Percentiles rank a stretch among this genome's conserved stretches.
phyloP scores from a whole-genome alignment of 306 rosid species.

The Cicer yamashitae region DNA sequence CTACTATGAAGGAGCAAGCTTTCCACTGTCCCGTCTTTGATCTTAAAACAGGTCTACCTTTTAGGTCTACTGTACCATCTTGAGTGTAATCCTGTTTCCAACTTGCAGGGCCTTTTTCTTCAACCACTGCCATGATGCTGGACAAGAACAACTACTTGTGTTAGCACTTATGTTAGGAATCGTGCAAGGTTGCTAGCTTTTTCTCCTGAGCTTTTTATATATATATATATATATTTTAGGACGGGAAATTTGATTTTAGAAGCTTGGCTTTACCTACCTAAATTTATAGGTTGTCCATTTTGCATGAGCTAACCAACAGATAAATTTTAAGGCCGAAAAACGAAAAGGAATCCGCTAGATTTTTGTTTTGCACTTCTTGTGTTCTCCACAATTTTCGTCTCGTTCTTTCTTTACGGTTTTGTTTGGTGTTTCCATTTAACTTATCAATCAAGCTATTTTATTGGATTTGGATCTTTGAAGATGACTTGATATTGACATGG shows the following conservation, averaged over 20 bases:
- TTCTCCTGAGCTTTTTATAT: slow-evolving; percentile 4
- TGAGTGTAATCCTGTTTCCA: slow-evolving; percentile 46
- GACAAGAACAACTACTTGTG: slow-evolving; percentile 3
- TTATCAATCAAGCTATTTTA: not conserved
- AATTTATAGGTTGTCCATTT: slow-evolving; percentile 28
- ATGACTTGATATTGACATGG: not conserved
- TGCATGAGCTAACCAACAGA: slow-evolving; percentile 42
- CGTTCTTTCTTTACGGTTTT: not conserved
- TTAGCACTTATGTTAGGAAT: not conserved
- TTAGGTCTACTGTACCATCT: slow-evolving; percentile 51
- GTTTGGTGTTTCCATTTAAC: not conserved
- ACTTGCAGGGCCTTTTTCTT: slow-evolving; percentile 42
- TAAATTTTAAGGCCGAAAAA: not conserved
- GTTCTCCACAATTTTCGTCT: not conserved
- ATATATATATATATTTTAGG: not conserved
- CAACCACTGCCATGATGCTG: slow-evolving; percentile 38
- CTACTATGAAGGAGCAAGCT: slow-evolving; percentile 55
- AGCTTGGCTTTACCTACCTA: slow-evolving; percentile 30
- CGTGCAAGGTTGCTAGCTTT: not conserved
- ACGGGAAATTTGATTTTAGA: not conserved
- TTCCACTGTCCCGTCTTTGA: slow-evolving; percentile 51
- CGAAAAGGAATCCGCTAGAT: not conserved
- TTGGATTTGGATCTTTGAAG: not conserved
- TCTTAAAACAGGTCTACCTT: slow-evolving; percentile 53
- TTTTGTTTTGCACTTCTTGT: slow-evolving; percentile 19